Percentiles rank a stretch among this genome's conserved stretches.
These are phyloP conservation scores for Pestalotiopsis sp. DNA, from an alignment of 2,329 filamentous ascomycete species.

Conservation along the genomic window DNA sequence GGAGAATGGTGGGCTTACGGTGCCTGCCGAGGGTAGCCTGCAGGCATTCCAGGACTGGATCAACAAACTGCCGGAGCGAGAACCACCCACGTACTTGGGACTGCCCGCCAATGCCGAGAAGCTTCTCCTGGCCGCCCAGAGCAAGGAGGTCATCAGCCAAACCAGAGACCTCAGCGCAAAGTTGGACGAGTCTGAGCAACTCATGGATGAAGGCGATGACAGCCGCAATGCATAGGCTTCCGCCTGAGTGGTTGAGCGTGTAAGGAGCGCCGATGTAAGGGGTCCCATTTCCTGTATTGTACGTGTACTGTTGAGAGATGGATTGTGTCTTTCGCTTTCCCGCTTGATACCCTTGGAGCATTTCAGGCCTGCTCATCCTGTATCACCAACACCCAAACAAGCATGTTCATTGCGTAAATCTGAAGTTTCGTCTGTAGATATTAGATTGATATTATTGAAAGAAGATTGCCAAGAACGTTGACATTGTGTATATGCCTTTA, in stretches of 20 bases:
- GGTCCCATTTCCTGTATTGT: neutral
- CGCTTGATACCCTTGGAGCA: neutral
- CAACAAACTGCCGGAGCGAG: constrained; percentile 86
- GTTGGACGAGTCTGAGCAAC: constrained; percentile 90
- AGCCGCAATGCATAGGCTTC: neutral
- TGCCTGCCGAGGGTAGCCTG: constrained; percentile 81
- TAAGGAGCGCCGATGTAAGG: neutral
- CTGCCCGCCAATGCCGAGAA: constrained; percentile 97
- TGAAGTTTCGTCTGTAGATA: neutral
- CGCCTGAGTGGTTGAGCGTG: neutral
- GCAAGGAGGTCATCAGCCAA: constrained; percentile 81
- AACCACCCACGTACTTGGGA: constrained; percentile 93
- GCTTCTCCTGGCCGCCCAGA: constrained; percentile 84
- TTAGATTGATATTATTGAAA: neutral
- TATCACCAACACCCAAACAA: neutral
- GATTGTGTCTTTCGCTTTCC: neutral
- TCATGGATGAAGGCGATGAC: constrained; percentile 66
- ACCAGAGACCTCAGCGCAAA: constrained; percentile 83
- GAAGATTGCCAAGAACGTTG: neutral
- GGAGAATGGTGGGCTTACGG: constrained; percentile 60
- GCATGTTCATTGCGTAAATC: neutral
- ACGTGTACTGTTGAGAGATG: neutral
- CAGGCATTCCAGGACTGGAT: constrained; percentile 92
- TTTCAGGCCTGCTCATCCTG: neutral
- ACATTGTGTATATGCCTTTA: no score